Conservation (phyloP, 352 stramenopile species). For the Globisporangium carolinianum region DNA sequence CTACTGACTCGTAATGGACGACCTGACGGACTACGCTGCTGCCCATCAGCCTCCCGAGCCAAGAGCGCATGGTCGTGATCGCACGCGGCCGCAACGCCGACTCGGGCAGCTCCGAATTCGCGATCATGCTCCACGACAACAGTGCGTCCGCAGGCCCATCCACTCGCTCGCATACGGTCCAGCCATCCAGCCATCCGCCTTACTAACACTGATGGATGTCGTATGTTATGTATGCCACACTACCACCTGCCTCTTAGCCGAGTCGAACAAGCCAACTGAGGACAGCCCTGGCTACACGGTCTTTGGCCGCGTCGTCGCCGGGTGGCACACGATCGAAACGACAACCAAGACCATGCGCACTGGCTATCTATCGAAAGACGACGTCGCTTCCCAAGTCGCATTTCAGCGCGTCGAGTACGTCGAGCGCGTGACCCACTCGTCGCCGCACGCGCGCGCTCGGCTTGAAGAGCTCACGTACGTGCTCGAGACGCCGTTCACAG, state of each 20-base stretch:
- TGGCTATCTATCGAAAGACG: slow-evolving; percentile 64
- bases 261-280: slow-evolving; percentile 49
- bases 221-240: too few species aligned
- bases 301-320: slow-evolving; percentile 70
- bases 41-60: slow-evolving; percentile 45
- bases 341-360: slow-evolving; percentile 67
- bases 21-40: background rate
- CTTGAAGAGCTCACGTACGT: slow-evolving; percentile 72
- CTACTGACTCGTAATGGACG: too few species aligned
- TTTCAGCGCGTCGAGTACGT: slow-evolving; percentile 77
- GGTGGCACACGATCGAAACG: slow-evolving; percentile 71
- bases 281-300: slow-evolving; percentile 69
- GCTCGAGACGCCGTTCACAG: slow-evolving; percentile 71
- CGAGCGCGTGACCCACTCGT: slow-evolving; percentile 48
- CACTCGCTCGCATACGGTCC: background rate
- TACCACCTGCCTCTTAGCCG: slow-evolving; percentile 14
- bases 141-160: slow-evolving; percentile 17
- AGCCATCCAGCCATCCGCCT: background rate
- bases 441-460: slow-evolving; percentile 38
- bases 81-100: slow-evolving; percentile 58
- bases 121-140: slow-evolving; percentile 84
- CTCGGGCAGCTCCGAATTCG: slow-evolving; percentile 77
- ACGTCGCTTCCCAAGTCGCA: slow-evolving; percentile 47
- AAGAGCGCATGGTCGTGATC: slow-evolving; percentile 78
- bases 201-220: background rate